Evolutionary conservation across 2,329 filamentous ascomycete genomes (phyloP), one percentile per base, ranked within the genome.

Genomic region (Colletotrichum gigasporum): DNA sequence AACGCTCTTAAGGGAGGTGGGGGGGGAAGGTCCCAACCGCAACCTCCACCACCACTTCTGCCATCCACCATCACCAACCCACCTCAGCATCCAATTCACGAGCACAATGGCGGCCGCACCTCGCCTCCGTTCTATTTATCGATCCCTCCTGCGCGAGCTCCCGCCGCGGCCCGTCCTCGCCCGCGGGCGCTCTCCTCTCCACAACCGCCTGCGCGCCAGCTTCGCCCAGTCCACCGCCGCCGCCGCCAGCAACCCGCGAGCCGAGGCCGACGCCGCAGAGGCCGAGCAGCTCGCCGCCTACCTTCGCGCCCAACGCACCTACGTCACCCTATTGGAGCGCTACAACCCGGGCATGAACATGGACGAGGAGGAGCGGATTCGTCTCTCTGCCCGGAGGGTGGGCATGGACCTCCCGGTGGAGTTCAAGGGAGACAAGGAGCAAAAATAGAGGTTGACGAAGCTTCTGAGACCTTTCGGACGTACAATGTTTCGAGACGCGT

Each of bases 281-380:
- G 90, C 88, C n/a, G 88, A 93, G 68, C 93, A 98, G 77, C 88
- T 93, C 69, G 79, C 94, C 24, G 85, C 88, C 61, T 98, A 97
- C 75, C 84, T 96, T 18, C 87, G 88, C 70, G 90, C 94, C n/a
- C 96, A 99, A 82, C 85, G 94, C 54, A 87, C 87, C 74, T 97
- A 98, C 76, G 86, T 88, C 24, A 90, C 88, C 14, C 80, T 98
- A 42, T 77, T 98, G 35, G 94, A 97, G 79, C 86, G 94, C 71
- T 98, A 99, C 79, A 98, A 98, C 77, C 94, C 94, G 0, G 94
- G 94, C 16, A 93, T 96, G 88, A 87, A 88, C 69, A 92, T 97
- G 90, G 88, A 91, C 69, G 90, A 89, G 75, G 89, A 96, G 78
- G 94, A 98, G 81, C 85, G 92, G 65, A 89, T 97, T 41, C 82